Base-by-base conservation (phyloP, 2,329 filamentous ascomycete genomes). In the Knufia fluminis region DNA sequence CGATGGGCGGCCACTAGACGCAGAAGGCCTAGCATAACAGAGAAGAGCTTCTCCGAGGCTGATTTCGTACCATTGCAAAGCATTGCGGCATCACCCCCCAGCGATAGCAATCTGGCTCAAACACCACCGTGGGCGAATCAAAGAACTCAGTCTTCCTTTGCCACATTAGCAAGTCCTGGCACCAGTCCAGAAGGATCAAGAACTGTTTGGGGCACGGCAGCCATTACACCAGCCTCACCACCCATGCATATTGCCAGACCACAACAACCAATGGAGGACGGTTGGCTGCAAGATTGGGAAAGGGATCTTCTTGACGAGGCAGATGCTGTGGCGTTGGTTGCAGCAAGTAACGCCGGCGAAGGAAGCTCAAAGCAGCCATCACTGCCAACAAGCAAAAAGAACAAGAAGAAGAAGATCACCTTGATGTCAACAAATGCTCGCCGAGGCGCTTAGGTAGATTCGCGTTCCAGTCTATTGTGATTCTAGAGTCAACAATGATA, bases 151-250 rank as follows among this genome's bases (percentile, higher is more conserved):
- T 63, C 62, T 1, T 71, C 71, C 4, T 71, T 76, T 51, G 72
- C 71, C 26, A 68, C 70, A 12, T 68, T 94, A 19, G 85, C 86
- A 0, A 83, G 82, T 1, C 82, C 90, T 57, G 90, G 87, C 3
- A 90, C 86, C 1, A 94, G 86, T 54, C 89, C 90, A 0, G 82
- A 80, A 4, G 79, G 80, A 0, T 73, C 78, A 35, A 82, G 81
- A 54, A 97, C 91, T 0, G 87, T 97, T 0, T 97, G 91, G 91
- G 91, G 91, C n/a, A 97, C 91, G 0, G 75, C 78, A 2, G 70
- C 94, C 2, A 62, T 71, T 2, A 71, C 80, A 0, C 69, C 69
- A 1, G 82, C 79, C 2, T 79, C 82, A 1, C 75, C 77, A 9
- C 60, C 80, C 23, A 66, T 66, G 23, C 63, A 73, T 2, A 53